Base-by-base conservation (phyloP, 768 basidiomycete genomes). In the Termitomyces sp. region DNA sequence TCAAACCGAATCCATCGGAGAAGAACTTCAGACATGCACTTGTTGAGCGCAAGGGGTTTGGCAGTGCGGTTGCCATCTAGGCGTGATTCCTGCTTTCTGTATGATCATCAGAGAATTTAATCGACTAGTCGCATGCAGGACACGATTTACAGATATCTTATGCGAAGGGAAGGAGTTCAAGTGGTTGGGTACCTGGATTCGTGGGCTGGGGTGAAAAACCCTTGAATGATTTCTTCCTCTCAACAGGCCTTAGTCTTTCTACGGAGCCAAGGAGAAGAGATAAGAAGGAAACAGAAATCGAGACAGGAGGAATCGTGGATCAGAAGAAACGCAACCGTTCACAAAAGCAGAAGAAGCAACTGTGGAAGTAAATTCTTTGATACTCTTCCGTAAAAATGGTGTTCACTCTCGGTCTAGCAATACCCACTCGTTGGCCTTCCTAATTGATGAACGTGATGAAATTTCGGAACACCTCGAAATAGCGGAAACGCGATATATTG, bases 1-100 rank as follows among this genome's bases (percentile, higher is more conserved):
- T 52, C 23, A 23, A 2, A 23, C 23, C 23, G 23, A 23, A 23
- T 76, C 81, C 44, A 65, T 76, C 42, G 62, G 51, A 42, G 6
- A 17, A 56, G 3, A 37, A 31, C 3, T 80, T 75, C 81, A 83
- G 66, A 59, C 68, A 59, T 56, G 79, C 69, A 70, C 82, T 67
- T 57, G 78, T 58, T 53, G 67, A 62, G 6, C 55, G 47, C 3
- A 44, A 76, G 46, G 87, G 85, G 14, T 78, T 80, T 17, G 94
- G 92, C 11, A 93, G 90, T 64, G 93, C 88, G 0, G 81, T 94
- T 33, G 89, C 79, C 19, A 96, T 96, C 65, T 90, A n/a, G 84
- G 80, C 3, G 64, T 90, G 14, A 63, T 87, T 1, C 89, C 90
- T 1, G 82, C 84, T 0, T 64, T 91, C 37, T 80, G 76, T 68